A percentile compares a stretch with the other conserved stretches of the same genome.
These are phyloP conservation scores for Penicillium nordicum DNA, from an alignment of 2,329 filamentous ascomycete species.

Conservation along the genomic window DNA sequence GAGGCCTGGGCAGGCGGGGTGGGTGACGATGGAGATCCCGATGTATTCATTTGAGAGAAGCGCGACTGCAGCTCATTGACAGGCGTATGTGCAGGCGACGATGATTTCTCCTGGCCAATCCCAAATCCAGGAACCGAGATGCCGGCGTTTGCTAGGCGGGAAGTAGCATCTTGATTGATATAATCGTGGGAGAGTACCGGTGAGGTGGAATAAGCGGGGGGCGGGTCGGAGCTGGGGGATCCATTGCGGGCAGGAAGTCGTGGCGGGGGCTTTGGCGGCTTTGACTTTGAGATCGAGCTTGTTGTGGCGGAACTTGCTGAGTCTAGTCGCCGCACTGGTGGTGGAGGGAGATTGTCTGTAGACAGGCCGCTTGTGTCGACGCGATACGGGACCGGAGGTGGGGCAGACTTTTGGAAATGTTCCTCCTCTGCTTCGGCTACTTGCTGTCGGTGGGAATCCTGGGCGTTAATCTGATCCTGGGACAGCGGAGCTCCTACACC, in stretches of 20 bases:
- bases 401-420: constrained; percentile 36
- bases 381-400: constrained; percentile 63
- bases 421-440: constrained; percentile 30
- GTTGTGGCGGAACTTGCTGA: constrained; percentile 29
- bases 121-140: constrained; percentile 75
- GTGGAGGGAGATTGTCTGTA: constrained; percentile 66
- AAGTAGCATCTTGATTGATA: constrained; percentile 59
- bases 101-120: constrained; percentile 53
- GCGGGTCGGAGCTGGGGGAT: constrained; percentile 45
- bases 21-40: constrained; percentile 26
- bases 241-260: constrained; percentile 67
- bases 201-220: constrained; percentile 47
- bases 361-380: constrained; percentile 68
- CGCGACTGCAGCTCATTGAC: constrained; percentile 66
- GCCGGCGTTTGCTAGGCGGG: constrained; percentile 67
- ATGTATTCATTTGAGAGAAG: constrained; percentile 56
- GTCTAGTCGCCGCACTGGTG: constrained; percentile 55
- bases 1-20: constrained; percentile 44
- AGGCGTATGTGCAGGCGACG: constrained; percentile 37
- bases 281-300: constrained; percentile 36
- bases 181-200: constrained; percentile 35
- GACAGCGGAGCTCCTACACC: constrained; percentile 46
- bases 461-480: constrained; percentile 35
- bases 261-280: constrained; percentile 60
- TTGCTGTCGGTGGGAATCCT: constrained; percentile 31